These are phyloP conservation scores for Amanita inopinata DNA, from an alignment of 768 basidiomycete species.

Conservation along the genomic window DNA sequence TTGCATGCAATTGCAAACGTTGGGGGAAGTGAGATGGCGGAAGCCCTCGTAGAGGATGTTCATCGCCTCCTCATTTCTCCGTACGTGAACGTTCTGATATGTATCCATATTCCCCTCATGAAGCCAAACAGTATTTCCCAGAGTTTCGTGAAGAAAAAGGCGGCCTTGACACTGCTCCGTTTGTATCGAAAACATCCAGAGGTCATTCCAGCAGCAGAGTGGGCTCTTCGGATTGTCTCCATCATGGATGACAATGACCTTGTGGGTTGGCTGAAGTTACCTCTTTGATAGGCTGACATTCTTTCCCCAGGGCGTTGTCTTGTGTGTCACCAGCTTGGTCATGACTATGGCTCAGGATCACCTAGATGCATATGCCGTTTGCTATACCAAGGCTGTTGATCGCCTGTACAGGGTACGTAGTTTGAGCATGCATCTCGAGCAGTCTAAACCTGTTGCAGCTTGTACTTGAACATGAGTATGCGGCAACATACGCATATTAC, in stretches of 20 bases:
- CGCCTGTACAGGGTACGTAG: slow-evolving; percentile 65
- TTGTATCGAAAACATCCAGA: slow-evolving; percentile 94
- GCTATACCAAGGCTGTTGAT: slow-evolving; percentile 92
- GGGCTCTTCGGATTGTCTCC: slow-evolving; percentile 90
- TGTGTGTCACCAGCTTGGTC: slow-evolving; percentile 88
- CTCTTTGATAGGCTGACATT: slow-evolving; percentile 4
- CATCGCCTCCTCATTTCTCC: slow-evolving; percentile 92
- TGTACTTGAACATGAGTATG: slow-evolving; percentile 84
- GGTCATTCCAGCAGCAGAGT: slow-evolving; percentile 87
- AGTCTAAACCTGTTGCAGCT: slow-evolving; percentile 38
- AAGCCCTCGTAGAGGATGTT: slow-evolving; percentile 87
- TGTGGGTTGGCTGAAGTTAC: slow-evolving; percentile 28
- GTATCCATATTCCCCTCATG: slow-evolving; percentile 8
- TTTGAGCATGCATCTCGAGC: background rate
- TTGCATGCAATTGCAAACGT: slow-evolving; percentile 98
- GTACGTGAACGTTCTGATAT: slow-evolving; percentile 34
- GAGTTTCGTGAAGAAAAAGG: slow-evolving; percentile 97
- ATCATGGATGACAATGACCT: slow-evolving; percentile 93
- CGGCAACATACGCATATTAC: slow-evolving; percentile 90
- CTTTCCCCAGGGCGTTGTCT: slow-evolving; percentile 69
- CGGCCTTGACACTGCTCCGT: slow-evolving; percentile 85
- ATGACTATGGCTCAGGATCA: slow-evolving; percentile 93
- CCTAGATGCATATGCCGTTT: slow-evolving; percentile 82
- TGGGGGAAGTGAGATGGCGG: slow-evolving; percentile 97
- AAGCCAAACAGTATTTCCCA: slow-evolving; percentile 66